These are phyloP conservation scores for Knoxdaviesia capensis DNA, from an alignment of 2,329 filamentous ascomycete species.

Conservation along the genomic window DNA sequence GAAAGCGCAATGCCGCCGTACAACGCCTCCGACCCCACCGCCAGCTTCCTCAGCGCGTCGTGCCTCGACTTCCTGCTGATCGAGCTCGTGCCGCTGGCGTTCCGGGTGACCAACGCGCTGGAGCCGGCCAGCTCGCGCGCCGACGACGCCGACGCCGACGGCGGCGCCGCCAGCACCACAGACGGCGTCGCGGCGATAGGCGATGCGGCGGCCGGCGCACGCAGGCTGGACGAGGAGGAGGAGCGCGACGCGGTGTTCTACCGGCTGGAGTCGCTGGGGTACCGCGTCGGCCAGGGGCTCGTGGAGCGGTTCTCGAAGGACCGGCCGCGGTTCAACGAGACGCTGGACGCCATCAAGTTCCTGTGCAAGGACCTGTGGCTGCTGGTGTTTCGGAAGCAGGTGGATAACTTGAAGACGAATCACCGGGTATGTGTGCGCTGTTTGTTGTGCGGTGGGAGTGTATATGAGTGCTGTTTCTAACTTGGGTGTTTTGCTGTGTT, in stretches of 20 bases:
- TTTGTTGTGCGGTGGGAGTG: background rate
- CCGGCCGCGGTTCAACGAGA: conserved; percentile 73
- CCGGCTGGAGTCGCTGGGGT: conserved; percentile 66
- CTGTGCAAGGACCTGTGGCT: conserved; percentile 97
- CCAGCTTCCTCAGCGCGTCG: conserved; percentile 61
- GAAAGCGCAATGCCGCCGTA: conserved; percentile 48
- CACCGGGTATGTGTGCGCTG: conserved; percentile 42
- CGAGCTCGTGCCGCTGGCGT: conserved; percentile 86
- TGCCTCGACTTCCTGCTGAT: conserved; percentile 90
- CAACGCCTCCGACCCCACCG: conserved; percentile 53
- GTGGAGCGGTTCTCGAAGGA: conserved; percentile 82
- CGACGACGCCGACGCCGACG: conserved; percentile 7
- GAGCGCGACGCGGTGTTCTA: conserved; percentile 70
- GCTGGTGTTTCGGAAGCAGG: conserved; percentile 84
- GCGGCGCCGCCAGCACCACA: conserved; percentile 7
- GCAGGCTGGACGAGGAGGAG: conserved; percentile 52
- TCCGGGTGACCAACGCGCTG: conserved; percentile 62
- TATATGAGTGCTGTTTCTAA: background rate
- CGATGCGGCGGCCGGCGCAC: conserved; percentile 4
- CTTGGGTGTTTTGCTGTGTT: background rate
- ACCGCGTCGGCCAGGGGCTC: conserved; percentile 78
- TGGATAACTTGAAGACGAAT: conserved; percentile 97
- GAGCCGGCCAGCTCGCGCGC: conserved; percentile 23
- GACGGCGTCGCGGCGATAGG: conserved; percentile 6
- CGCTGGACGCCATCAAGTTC: conserved; percentile 93